Evolutionary conservation across 2,329 filamentous ascomycete genomes (phyloP).

Genomic region (Paramyrothecium roridum): DNA sequence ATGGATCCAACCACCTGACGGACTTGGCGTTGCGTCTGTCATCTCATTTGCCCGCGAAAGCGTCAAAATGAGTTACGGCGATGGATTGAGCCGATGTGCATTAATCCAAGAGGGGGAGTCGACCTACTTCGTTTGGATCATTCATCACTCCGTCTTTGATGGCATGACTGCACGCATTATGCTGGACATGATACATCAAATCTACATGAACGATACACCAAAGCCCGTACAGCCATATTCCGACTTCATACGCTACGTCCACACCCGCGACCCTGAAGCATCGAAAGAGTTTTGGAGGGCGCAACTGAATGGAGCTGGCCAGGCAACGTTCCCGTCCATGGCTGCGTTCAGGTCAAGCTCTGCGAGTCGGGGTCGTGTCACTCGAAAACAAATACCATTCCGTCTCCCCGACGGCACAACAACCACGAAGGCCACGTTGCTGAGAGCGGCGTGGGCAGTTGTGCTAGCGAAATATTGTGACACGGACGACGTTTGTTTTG

Average conservation of each 20-base stretch:
- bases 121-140: slow-evolving; percentile 10
- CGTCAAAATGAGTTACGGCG: slow-evolving; percentile 1
- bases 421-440: neutral
- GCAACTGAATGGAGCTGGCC: neutral
- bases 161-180: slow-evolving; percentile 44
- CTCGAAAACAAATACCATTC: neutral
- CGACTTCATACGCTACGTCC: neutral
- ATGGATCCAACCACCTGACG: too few species aligned
- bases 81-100: neutral
- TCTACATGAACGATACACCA: neutral
- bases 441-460: neutral
- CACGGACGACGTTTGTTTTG: neutral
- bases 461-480: neutral
- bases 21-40: too few species aligned
- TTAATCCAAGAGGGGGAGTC: neutral
- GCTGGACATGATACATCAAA: slow-evolving; percentile 3
- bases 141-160: slow-evolving; percentile 46
- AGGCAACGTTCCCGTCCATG: neutral
- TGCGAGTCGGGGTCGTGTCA: neutral
- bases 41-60: too few species aligned
- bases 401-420: neutral
- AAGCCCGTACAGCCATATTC: neutral
- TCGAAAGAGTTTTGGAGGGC: neutral
- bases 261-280: too few species aligned
- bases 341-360: neutral